Conservation (phyloP, 2,329 filamentous ascomycete species). For the Arachnomyces sp. region DNA sequence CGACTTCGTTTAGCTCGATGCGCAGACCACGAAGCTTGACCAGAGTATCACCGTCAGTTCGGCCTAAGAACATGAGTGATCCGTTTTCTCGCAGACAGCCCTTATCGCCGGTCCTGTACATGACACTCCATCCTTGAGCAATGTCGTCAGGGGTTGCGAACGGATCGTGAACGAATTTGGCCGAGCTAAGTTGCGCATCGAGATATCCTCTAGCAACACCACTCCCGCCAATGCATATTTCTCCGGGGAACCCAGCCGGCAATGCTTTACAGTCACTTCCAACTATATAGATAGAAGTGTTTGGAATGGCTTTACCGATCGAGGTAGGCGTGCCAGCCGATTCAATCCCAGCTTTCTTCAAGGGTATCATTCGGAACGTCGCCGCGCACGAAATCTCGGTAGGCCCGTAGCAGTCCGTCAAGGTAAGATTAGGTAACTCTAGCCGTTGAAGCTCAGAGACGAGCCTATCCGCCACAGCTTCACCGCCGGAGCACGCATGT, state of each 20-base stretch:
- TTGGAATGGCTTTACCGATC: conserved; percentile 24
- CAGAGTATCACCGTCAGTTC: conserved; percentile 24
- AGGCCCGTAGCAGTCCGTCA: conserved; percentile 17
- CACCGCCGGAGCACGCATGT: conserved; percentile 15
- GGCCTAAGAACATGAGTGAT: conserved; percentile 17
- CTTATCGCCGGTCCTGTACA: conserved; percentile 21
- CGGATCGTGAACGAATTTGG: conserved; percentile 15
- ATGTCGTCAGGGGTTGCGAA: conserved; percentile 1
- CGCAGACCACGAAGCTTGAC: conserved; percentile 26
- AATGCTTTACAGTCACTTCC: conserved; percentile 31
- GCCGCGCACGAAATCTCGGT: conserved; percentile 14
- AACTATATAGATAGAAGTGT: conserved; percentile 33
- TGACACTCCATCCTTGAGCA: conserved; percentile 6
- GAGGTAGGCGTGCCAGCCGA: conserved; percentile 3
- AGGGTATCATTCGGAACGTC: too few species aligned
- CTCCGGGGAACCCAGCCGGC: conserved; percentile 35
- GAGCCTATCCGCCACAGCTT: conserved; percentile 9
- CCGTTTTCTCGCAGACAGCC: conserved; percentile 21
- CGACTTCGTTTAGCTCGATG: conserved; percentile 32
- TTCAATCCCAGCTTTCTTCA: conserved; percentile 16
- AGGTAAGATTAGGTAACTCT: conserved; percentile 8
- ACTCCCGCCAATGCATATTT: conserved; percentile 34
- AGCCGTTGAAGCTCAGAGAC: conserved; percentile 8
- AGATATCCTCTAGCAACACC: conserved; percentile 19
- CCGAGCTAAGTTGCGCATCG: conserved; percentile 9